phyloP scores from a whole-genome alignment of 345 rosid species.

The Salix caprea region DNA sequence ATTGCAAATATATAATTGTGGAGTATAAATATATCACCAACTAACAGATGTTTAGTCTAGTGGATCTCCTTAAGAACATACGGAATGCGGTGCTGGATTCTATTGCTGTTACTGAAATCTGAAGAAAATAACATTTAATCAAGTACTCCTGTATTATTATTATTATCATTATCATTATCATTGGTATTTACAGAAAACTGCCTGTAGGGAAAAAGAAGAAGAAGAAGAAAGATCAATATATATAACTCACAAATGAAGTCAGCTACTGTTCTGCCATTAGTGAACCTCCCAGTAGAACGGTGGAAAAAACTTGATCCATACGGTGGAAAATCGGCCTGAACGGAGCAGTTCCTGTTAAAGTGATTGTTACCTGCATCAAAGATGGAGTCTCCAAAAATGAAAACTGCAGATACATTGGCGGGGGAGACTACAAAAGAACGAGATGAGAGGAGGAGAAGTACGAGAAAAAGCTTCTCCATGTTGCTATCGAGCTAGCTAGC shows the following conservation, averaged over 20 bases:
- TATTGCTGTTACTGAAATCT: no score
- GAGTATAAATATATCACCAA: no score
- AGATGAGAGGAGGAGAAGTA: neutral
- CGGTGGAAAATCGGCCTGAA: slow-evolving; percentile 71
- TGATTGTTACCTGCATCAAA: slow-evolving; percentile 70
- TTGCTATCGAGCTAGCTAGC: no score
- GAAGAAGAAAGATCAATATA: no score
- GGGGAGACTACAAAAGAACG: slow-evolving; percentile 11
- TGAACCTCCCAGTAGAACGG: slow-evolving; percentile 69
- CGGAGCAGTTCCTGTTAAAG: slow-evolving; percentile 53
- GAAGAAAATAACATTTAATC: no score
- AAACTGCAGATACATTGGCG: slow-evolving; percentile 40
- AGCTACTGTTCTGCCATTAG: slow-evolving; percentile 60
- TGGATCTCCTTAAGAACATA: no score
- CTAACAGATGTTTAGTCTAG: no score
- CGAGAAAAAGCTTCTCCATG: neutral
- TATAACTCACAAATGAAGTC: slow-evolving; percentile 6
- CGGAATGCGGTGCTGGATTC: no score
- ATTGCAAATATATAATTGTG: no score
- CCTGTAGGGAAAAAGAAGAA: neutral
- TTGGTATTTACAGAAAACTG: no score
- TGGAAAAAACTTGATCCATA: slow-evolving; percentile 64
- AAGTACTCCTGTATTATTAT: no score
- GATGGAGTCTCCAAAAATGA: slow-evolving; percentile 62
- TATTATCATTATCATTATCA: no score